Percentiles rank a stretch among this genome's conserved stretches.
These are phyloP conservation scores for Panicum virgatum DNA, from an alignment of 202 grass and related monocot species.

Conservation along the genomic window DNA sequence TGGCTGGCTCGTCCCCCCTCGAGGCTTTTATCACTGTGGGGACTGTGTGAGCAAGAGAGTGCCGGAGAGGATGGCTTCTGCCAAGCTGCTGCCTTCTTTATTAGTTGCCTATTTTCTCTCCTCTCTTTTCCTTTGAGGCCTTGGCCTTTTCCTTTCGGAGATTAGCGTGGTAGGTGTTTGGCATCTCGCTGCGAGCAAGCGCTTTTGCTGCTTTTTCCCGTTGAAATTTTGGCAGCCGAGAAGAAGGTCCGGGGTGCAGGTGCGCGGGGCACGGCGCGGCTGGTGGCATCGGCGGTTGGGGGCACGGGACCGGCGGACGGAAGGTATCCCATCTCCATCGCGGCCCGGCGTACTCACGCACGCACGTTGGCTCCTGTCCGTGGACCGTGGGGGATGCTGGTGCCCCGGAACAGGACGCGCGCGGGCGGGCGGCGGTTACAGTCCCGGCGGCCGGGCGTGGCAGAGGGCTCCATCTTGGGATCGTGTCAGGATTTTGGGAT, in stretches of 20 bases:
- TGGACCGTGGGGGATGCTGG: too few relatives aligned
- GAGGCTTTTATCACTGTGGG: slow-evolving; percentile 37
- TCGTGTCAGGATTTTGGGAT: too few relatives aligned
- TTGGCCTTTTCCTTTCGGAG: slow-evolving; percentile 33
- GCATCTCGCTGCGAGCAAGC: background rate
- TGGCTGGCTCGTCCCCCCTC: background rate
- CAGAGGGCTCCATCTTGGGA: too few relatives aligned
- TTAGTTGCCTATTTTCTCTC: background rate
- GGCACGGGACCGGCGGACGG: background rate
- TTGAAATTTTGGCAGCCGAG: background rate
- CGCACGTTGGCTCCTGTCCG: background rate
- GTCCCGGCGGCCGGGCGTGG: background rate
- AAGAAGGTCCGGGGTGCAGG: background rate
- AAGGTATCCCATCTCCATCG: slow-evolving; percentile 43
- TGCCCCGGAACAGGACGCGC: background rate
- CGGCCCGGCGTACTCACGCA: background rate
- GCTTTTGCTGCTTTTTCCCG: slow-evolving; percentile 12
- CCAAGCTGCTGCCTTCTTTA: background rate
- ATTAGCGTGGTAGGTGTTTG: slow-evolving; percentile 26
- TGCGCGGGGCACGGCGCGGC: background rate
- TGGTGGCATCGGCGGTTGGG: slow-evolving; percentile 17
- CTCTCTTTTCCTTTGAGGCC: background rate
- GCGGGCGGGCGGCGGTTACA: background rate
- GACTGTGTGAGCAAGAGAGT: background rate
- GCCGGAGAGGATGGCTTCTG: background rate